These are phyloP conservation scores for Auricularia auricula-judae DNA, from an alignment of 768 basidiomycete species.

Conservation along the genomic window DNA sequence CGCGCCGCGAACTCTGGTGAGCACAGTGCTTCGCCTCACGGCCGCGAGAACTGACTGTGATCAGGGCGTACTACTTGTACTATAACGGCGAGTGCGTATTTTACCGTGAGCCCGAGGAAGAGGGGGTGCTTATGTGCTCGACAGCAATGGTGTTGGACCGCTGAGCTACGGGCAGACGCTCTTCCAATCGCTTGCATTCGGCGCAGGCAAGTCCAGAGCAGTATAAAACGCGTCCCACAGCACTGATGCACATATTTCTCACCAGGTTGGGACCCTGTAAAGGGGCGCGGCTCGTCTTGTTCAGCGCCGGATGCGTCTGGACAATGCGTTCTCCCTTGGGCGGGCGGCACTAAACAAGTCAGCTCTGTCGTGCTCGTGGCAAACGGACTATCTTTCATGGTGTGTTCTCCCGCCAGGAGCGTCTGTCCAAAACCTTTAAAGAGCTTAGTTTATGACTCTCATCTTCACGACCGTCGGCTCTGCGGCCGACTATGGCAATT, in stretches of 20 bases:
- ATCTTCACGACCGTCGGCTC: constrained; percentile 71
- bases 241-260: background rate
- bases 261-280: constrained; percentile 52
- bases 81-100: background rate
- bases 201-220: constrained; percentile 25
- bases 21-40: background rate
- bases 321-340: constrained; percentile 72
- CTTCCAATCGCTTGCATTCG: constrained; percentile 60
- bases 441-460: constrained; percentile 50
- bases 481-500: constrained; percentile 62
- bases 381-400: constrained; percentile 66
- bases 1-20: background rate
- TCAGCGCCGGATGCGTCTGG: constrained; percentile 45
- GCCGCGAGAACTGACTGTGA: background rate
- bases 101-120: too few species aligned
- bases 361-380: constrained; percentile 68
- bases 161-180: constrained; percentile 52
- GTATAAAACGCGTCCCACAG: too few species aligned
- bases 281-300: constrained; percentile 64
- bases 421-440: too few species aligned
- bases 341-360: constrained; percentile 57
- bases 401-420: constrained; percentile 17
- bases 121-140: too few species aligned
- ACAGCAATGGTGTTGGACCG: constrained; percentile 3
- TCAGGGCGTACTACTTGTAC: background rate